A percentile compares a stretch with the other conserved stretches of the same genome.
phyloP scores from a whole-genome alignment of 2,329 filamentous ascomycete species.

The Hypoxylon sp. region DNA sequence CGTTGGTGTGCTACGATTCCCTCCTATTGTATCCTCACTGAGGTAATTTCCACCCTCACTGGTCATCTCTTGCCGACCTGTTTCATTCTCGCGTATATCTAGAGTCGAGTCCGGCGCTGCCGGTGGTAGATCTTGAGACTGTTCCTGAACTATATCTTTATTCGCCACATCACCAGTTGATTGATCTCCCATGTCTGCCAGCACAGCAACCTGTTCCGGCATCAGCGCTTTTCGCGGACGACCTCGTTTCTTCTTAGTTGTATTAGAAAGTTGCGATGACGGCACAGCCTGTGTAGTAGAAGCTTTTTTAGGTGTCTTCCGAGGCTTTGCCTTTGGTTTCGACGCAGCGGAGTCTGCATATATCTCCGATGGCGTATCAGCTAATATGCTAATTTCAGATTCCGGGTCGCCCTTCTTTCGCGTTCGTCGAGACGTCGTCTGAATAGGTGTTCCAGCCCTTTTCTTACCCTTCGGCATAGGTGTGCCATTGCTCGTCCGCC shows the following conservation, averaged over 20 bases:
- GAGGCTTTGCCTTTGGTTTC: constrained; percentile 54
- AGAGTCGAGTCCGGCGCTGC: constrained; percentile 2
- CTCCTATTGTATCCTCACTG: constrained; percentile 29
- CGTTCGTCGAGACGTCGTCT: constrained; percentile 54
- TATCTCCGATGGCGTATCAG: constrained; percentile 48
- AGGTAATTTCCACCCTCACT: constrained; percentile 16
- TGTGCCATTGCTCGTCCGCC: constrained; percentile 65
- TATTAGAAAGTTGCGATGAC: constrained; percentile 49
- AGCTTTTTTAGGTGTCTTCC: constrained; percentile 51
- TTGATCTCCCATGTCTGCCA: constrained; percentile 37
- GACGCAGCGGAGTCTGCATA: constrained; percentile 52
- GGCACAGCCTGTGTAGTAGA: constrained; percentile 43
- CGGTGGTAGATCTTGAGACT: constrained; percentile 22
- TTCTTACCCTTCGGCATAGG: constrained; percentile 65
- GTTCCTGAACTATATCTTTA: constrained; percentile 18
- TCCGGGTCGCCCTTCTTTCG: constrained; percentile 53
- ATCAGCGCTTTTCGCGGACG: constrained; percentile 52
- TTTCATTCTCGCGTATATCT: constrained; percentile 20
- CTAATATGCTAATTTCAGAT: constrained; percentile 48
- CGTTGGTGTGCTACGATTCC: constrained; percentile 35
- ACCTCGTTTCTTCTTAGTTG: constrained; percentile 53
- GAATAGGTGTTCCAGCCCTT: constrained; percentile 63
- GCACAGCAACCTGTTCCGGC: constrained; percentile 46
- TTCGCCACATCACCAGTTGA: constrained; percentile 25
- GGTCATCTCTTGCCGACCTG: constrained; percentile 19